A percentile compares a stretch with the other conserved stretches of the same genome.
Conservation (phyloP, 495 filamentous ascomycete genomes). For the Saxophila tyrrhenica region DNA sequence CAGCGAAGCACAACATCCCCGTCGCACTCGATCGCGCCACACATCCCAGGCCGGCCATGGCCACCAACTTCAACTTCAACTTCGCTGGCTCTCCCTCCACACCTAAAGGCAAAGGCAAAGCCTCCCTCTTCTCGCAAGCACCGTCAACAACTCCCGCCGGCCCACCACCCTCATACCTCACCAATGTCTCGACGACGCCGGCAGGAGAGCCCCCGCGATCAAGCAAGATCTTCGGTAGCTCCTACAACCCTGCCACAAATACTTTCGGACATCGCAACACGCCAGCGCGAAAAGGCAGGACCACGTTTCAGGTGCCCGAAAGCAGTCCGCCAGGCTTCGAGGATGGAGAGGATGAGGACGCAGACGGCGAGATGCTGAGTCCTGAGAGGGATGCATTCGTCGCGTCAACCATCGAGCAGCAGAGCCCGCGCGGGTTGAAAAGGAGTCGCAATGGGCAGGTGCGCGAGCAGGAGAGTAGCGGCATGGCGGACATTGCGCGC, state of each 20-base stretch:
- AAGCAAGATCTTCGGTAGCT: constrained; percentile 46
- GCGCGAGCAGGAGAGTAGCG: constrained; percentile 8
- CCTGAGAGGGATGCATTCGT: constrained; percentile 5
- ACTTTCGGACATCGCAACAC: constrained; percentile 9
- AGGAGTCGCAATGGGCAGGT: constrained; percentile 13
- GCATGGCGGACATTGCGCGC: constrained; percentile 8
- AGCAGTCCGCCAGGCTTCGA: constrained; percentile 21
- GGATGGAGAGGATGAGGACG: constrained; percentile 27
- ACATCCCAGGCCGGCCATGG: not conserved
- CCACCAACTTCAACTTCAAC: not conserved
- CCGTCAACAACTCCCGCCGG: constrained; percentile 18
- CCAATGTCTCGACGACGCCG: constrained; percentile 60
- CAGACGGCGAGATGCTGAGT: constrained; percentile 26
- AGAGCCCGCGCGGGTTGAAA: constrained; percentile 13
- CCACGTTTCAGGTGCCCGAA: constrained; percentile 17
- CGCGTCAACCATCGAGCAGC: not conserved
- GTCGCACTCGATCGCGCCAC: not conserved
- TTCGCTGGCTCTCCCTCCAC: constrained; percentile 4
- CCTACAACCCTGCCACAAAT: constrained; percentile 24
- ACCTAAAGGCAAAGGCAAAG: constrained; percentile 8
- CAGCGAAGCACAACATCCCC: not conserved
- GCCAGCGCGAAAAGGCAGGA: constrained; percentile 11
- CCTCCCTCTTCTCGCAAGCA: constrained; percentile 8
- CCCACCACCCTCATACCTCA: constrained; percentile 12
- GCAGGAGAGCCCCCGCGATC: constrained; percentile 61